Base-by-base conservation (phyloP, 2,329 filamentous ascomycete species). In the Dactylellina haptotyla region DNA sequence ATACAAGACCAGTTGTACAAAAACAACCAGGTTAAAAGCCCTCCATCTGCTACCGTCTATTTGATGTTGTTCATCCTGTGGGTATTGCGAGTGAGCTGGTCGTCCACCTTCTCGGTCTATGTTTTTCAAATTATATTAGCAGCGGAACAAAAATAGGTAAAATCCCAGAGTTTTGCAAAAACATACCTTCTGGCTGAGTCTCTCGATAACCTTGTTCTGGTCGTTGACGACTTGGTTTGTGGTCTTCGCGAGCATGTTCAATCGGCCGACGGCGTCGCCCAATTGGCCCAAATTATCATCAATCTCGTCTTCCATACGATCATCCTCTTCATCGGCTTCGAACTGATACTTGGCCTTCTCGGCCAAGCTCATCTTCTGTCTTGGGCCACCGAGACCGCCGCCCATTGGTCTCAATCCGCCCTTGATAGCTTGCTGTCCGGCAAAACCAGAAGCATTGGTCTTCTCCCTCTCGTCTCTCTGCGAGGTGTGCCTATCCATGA, bases 161-260 rank as follows among this genome's bases (percentile, higher is more conserved):
- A 23, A 46, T 4, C 9, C n/a, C n/a, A n/a, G n/a, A n/a, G n/a
- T n/a, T n/a, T n/a, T n/a, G n/a, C n/a, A n/a, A n/a, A 18, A 34
- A 72, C 78, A 79, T 82, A 90, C 90, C 89, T 96, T 96, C 76
- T 83, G 83, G 76, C 87, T 90, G 79, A 97, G 92, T 70, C 88
- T 86, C 75, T 90, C 89, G 78, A 97, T 89, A 78, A 89, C 85
- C 78, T 86, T 85, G 81, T 96, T 96, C 83, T 96, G 91, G 67
- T 86, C 83, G 74, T 92, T 88, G 23, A 95, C 85, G 80, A 95
- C 91, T 50, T 86, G 83, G 51, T 89, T 89, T 79, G 92, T 93
- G 48, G 90, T 90, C 76, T 85, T 84, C 14, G 90, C 91, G 20
- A 95, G 84, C 75, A 85, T 83, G 78, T 96, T 93, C 79, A 96